Evolutionary conservation across 2,329 filamentous ascomycete species (phyloP).

Genomic region (Rutstroemia sp.): DNA sequence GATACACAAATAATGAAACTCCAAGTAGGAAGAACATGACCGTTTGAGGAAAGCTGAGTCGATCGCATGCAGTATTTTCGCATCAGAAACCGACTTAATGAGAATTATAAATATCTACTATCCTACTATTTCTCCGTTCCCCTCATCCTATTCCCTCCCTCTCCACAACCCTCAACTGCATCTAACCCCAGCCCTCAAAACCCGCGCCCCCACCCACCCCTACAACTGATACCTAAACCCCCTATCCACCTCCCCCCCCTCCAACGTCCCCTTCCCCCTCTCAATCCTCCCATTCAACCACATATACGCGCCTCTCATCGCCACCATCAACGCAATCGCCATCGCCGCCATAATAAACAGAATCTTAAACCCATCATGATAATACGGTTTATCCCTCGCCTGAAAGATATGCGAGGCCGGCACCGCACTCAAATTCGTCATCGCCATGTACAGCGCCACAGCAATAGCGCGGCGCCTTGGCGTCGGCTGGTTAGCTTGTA

Average conservation of each 20-base stretch:
- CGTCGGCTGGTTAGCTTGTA: constrained; percentile 3
- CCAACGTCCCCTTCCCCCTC: constrained; percentile 2
- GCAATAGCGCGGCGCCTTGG: constrained; percentile 5
- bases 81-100: too few relatives aligned
- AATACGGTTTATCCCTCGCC: constrained; percentile 6
- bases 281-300: constrained; percentile 7
- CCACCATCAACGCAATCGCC: constrained; percentile 5
- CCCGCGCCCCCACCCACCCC: neutral
- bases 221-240: constrained; percentile 8
- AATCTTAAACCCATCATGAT: constrained; percentile 5
- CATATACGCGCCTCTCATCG: constrained; percentile 1
- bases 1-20: too few relatives aligned
- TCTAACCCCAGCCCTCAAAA: neutral
- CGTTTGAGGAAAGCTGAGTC: too few relatives aligned
- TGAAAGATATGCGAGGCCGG: constrained; percentile 6
- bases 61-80: too few relatives aligned
- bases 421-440: constrained; percentile 1
- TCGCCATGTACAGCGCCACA: constrained; percentile 4
- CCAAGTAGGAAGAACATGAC: too few relatives aligned
- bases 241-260: constrained; percentile 5
- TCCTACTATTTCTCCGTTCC: neutral
- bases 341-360: constrained; percentile 6
- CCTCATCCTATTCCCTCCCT: neutral
- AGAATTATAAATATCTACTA: constrained; percentile 1
- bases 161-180: neutral